Base-by-base conservation (phyloP, 306 rosid genomes). In the Fagus crenata region DNA sequence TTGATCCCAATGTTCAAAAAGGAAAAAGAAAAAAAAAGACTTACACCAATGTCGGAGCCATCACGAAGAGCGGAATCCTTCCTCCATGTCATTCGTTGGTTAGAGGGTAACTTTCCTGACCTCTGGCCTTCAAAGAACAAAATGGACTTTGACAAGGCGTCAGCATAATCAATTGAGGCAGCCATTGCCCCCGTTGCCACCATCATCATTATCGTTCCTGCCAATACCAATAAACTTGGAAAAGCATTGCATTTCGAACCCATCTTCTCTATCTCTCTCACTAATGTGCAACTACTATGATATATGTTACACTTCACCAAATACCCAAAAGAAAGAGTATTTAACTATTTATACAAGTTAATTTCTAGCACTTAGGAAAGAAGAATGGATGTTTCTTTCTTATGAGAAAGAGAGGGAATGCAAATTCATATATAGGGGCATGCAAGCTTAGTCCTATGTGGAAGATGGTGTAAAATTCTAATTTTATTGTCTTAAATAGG, bases 41-140 rank as follows among this genome's bases (percentile, higher is more conserved):
- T 18, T n/a, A 59, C 72, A 39, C 67, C 71, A 78, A 80, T 22
- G 18, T 85, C 77, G 68, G 53, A 63, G 32, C 89, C 89, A 56
- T 89, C 91, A 2, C 43, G 7, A 73, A 89, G 89, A 0, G 63
- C 91, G 41, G 88, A 87, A 42, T 87, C 87, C 35, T 76, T 85
- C 80, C 91, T 85, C 91, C 89, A 87, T 39, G 61, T 73, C 76
- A 89, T 72, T 17, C 93, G 84, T 40, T 87, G 93, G 5, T 60
- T 35, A 49, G 88, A 56, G 69, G 87, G 90, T 7, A 89, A 43
- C 74, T 84, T 89, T 53, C 90, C 90, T 63, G 87, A 89, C 68
- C 90, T 86, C 53, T 84, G 87, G 22, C 90, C 92, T 81, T 86
- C 90, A 74, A 86, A 86, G 79, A 89, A 89, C 83, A 84, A 76